Evolutionary conservation across 495 filamentous ascomycete species (phyloP).

Genomic region (Podospora anserina): DNA sequence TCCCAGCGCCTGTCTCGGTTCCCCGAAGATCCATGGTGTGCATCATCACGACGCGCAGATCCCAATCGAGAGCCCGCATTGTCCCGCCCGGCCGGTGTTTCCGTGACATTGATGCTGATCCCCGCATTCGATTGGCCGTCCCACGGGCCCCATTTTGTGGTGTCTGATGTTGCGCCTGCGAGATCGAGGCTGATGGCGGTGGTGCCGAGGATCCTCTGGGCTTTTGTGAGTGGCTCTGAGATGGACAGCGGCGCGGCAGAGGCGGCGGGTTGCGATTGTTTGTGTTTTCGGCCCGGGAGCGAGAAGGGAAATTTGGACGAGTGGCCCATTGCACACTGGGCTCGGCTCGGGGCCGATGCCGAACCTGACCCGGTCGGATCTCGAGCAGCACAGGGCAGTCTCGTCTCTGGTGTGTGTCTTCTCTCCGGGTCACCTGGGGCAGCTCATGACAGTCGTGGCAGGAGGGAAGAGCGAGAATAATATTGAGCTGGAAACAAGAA

Average conservation of each 20-base stretch:
- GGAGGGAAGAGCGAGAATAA: not conserved
- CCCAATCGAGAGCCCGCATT: constrained; percentile 19
- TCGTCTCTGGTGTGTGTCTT: not conserved
- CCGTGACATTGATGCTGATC: constrained; percentile 43
- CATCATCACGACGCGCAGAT: constrained; percentile 14
- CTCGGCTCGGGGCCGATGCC: not conserved
- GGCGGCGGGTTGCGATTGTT: constrained; percentile 22
- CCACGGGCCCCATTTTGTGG: constrained; percentile 32
- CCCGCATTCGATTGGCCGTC: constrained; percentile 45
- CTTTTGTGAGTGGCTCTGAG: constrained; percentile 40
- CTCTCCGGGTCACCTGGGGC: not conserved
- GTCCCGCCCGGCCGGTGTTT: constrained; percentile 41
- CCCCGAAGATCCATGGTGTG: constrained; percentile 6
- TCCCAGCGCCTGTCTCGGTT: constrained; percentile 37
- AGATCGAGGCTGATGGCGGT: constrained; percentile 31
- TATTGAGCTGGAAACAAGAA: not conserved
- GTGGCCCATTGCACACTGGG: constrained; percentile 41
- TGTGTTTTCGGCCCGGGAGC: constrained; percentile 47
- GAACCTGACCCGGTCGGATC: not conserved
- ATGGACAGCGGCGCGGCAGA: constrained; percentile 9
- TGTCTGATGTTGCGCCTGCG: constrained; percentile 24
- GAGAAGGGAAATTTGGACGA: constrained; percentile 54
- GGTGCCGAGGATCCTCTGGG: constrained; percentile 45
- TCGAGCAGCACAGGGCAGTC: not conserved
- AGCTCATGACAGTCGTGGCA: not conserved